Evolutionary conservation across 1,139 yeast genomes (phyloP).

Genomic region (Saccharomyces hybrid): DNA sequence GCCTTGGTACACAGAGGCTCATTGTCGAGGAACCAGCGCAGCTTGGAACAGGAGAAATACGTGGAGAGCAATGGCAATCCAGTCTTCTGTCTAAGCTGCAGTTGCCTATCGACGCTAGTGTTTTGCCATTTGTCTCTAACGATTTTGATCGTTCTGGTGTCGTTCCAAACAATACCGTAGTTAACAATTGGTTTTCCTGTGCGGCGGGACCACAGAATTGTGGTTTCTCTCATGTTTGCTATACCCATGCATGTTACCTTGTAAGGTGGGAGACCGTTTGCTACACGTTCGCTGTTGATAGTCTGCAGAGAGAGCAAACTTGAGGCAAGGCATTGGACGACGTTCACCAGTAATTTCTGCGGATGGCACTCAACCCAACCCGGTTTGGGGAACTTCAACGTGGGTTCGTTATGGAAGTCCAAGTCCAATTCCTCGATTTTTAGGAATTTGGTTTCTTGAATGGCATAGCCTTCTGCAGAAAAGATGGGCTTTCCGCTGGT

Average conservation of each 20-base stretch:
- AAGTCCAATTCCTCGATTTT: slow-evolving; percentile 48
- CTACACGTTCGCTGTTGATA: slow-evolving; percentile 44
- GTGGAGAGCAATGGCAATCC: slow-evolving; percentile 82
- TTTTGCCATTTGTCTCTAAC: slow-evolving; percentile 57
- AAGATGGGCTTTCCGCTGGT: slow-evolving; percentile 42
- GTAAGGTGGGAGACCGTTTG: slow-evolving; percentile 44
- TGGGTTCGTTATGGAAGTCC: slow-evolving; percentile 52
- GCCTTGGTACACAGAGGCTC: slow-evolving; percentile 59
- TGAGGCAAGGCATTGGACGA: slow-evolving; percentile 66
- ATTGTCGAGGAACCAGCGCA: slow-evolving; percentile 85
- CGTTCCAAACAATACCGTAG: slow-evolving; percentile 91
- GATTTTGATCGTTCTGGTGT: slow-evolving; percentile 73
- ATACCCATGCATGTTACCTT: slow-evolving; percentile 64
- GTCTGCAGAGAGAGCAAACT: slow-evolving; percentile 52
- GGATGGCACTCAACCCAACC: slow-evolving; percentile 98
- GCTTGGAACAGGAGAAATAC: slow-evolving; percentile 85
- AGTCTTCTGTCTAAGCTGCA: slow-evolving; percentile 54
- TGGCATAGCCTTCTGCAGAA: slow-evolving; percentile 69
- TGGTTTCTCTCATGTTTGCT: slow-evolving; percentile 94
- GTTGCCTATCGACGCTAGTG: slow-evolving; percentile 52
- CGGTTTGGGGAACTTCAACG: slow-evolving; percentile 65
- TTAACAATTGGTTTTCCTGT: slow-evolving; percentile 80
- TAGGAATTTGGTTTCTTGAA: slow-evolving; percentile 47
- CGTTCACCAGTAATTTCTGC: slow-evolving; percentile 71
- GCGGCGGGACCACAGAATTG: slow-evolving; percentile 77